Conservation (phyloP, 805 yeast genomes). For the Pichia manshurica region DNA sequence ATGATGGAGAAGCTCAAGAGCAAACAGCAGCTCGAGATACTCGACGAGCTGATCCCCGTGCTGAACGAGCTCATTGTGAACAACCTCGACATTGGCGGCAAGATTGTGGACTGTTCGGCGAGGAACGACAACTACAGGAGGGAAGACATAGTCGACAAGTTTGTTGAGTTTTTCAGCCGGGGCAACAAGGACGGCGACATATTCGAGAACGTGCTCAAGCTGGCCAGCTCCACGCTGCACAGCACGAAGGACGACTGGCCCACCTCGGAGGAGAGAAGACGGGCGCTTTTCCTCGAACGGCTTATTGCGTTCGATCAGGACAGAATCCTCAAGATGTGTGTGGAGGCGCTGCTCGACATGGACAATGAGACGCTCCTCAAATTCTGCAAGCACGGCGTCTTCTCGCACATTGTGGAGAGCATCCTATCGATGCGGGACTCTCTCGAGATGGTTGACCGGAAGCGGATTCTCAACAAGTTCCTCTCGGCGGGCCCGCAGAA, state of each 20-base stretch:
- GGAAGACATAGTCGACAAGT: constrained; percentile 49
- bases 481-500: constrained; percentile 61
- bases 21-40: constrained; percentile 53
- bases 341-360: constrained; percentile 55
- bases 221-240: constrained; percentile 69
- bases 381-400: constrained; percentile 85
- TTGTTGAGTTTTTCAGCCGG: constrained; percentile 38
- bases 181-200: constrained; percentile 39
- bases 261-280: constrained; percentile 79
- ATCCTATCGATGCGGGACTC: constrained; percentile 42
- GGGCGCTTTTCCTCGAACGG: constrained; percentile 68
- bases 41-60: constrained; percentile 63
- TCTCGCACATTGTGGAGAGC: constrained; percentile 80
- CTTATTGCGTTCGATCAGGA: constrained; percentile 59
- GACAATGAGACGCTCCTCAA: constrained; percentile 58
- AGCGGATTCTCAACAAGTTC: constrained; percentile 62
- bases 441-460: constrained; percentile 42
- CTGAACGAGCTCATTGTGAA: constrained; percentile 56
- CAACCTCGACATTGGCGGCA: constrained; percentile 63
- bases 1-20: constrained; percentile 59
- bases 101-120: constrained; percentile 61
- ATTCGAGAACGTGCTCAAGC: constrained; percentile 60
- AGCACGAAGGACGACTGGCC: constrained; percentile 89
- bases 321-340: constrained; percentile 48
- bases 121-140: constrained; percentile 52